phyloP scores from a whole-genome alignment of 768 basidiomycete genomes.

The Lyophyllum decastes region DNA sequence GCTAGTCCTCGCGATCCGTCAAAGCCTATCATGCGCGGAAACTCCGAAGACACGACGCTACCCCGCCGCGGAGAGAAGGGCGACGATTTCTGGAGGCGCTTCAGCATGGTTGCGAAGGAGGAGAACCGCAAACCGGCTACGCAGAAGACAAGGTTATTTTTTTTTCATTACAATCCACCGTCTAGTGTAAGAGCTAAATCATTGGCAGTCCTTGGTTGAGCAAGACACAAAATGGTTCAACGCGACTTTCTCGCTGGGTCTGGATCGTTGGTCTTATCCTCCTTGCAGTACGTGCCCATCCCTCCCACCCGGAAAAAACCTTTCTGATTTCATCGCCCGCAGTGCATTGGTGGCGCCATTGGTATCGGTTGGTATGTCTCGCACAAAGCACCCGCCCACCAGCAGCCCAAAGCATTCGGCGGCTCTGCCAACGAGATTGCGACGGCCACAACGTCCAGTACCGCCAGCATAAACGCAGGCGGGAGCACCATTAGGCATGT shows the following conservation, averaged over 20 bases:
- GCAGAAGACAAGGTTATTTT: slow-evolving; percentile 48
- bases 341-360: slow-evolving; percentile 57
- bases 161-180: slow-evolving; percentile 3
- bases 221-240: slow-evolving; percentile 57
- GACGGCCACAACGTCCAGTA: slow-evolving; percentile 15
- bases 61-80: slow-evolving; percentile 72
- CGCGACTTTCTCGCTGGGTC: slow-evolving; percentile 64
- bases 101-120: slow-evolving; percentile 80
- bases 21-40: slow-evolving; percentile 64
- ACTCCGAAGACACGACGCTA: slow-evolving; percentile 66
- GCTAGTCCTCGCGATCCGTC: slow-evolving; percentile 29
- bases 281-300: slow-evolving; percentile 41
- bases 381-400: slow-evolving; percentile 48
- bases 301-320: not conserved
- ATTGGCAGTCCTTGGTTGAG: slow-evolving; percentile 60
- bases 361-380: slow-evolving; percentile 62
- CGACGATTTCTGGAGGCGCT: slow-evolving; percentile 86
- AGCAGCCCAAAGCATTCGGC: slow-evolving; percentile 62
- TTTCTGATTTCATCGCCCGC: not conserved
- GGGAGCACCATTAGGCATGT: slow-evolving; percentile 39
- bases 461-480: slow-evolving; percentile 14
- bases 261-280: slow-evolving; percentile 68
- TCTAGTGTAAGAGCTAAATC: not conserved
- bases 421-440: slow-evolving; percentile 54
- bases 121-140: slow-evolving; percentile 42